Conservation (phyloP, 1,139 yeast genomes). For the Suhomyces panamericanus region DNA sequence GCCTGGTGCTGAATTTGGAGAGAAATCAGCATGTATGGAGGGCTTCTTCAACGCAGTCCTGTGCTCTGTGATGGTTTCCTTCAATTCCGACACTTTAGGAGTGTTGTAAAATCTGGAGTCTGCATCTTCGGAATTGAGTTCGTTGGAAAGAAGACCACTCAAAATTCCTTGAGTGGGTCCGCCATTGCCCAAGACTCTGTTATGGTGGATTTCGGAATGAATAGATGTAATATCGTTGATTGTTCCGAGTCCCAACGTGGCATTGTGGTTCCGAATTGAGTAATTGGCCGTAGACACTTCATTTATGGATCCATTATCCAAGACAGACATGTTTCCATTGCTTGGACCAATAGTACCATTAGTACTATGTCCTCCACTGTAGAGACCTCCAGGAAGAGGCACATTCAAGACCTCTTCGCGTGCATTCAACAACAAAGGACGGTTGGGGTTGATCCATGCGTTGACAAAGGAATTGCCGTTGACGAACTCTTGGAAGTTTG, state of each 20-base stretch:
- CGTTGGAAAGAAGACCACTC: not conserved
- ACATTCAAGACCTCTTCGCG: not conserved
- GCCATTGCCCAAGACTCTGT: constrained; percentile 7
- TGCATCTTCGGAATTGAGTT: not conserved
- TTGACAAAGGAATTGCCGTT: constrained; percentile 32
- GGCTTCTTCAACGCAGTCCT: constrained; percentile 12
- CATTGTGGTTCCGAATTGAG: constrained; percentile 11
- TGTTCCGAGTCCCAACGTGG: constrained; percentile 39
- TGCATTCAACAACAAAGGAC: constrained; percentile 25
- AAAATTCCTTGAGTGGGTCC: not conserved
- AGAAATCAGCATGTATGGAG: constrained; percentile 10
- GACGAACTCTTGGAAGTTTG: constrained; percentile 33
- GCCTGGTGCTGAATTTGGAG: constrained; percentile 22
- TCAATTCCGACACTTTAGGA: constrained; percentile 50
- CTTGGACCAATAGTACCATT: constrained; percentile 4
- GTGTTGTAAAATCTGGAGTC: constrained; percentile 18
- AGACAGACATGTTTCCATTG: constrained; percentile 1
- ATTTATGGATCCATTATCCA: constrained; percentile 5
- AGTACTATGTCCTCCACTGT: constrained; percentile 9
- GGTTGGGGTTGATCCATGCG: constrained; percentile 37
- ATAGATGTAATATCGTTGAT: constrained; percentile 46
- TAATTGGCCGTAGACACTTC: constrained; percentile 8
- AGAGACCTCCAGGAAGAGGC: not conserved
- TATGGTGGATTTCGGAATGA: constrained; percentile 36
- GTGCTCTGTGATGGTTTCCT: constrained; percentile 35